A percentile compares a stretch with the other conserved stretches of the same genome.
Evolutionary conservation across 73 alveolate species (phyloP).

Genomic region (Symbiodinium pilosum): DNA sequence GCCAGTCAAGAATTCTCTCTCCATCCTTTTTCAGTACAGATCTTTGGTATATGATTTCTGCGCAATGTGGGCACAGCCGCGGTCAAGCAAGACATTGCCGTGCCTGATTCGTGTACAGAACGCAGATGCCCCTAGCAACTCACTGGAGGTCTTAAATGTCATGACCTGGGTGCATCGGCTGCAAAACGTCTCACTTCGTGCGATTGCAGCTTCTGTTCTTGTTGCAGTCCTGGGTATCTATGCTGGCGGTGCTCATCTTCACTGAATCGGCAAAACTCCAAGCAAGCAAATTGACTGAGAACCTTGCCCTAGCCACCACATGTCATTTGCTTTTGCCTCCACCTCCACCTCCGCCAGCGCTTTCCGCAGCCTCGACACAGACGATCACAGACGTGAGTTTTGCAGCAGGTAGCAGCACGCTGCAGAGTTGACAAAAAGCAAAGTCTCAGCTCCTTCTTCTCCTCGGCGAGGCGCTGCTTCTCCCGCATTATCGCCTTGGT

Average conservation of each 20-base stretch:
- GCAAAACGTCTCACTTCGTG: not conserved
- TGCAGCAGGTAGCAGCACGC: too few species aligned
- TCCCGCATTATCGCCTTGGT: conserved; percentile 80
- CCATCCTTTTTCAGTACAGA: too few species aligned
- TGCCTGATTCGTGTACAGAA: not conserved
- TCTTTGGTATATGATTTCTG: too few species aligned
- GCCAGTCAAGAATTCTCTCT: too few species aligned
- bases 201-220: not conserved
- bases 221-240: not conserved
- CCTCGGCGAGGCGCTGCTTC: conserved; percentile 91
- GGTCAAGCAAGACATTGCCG: not conserved
- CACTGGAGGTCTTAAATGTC: not conserved
- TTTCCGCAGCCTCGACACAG: not conserved
- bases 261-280: too few species aligned
- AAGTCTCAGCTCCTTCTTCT: conserved; percentile 74
- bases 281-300: too few species aligned
- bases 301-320: not conserved
- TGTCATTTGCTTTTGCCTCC: not conserved
- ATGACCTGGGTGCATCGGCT: not conserved
- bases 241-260: too few species aligned
- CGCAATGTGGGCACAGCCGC: not conserved
- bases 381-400: too few species aligned
- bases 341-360: not conserved
- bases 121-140: not conserved
- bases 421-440: not conserved